Base-by-base conservation (phyloP, 305 asterid genomes). In the Fraxinus paxiana region DNA sequence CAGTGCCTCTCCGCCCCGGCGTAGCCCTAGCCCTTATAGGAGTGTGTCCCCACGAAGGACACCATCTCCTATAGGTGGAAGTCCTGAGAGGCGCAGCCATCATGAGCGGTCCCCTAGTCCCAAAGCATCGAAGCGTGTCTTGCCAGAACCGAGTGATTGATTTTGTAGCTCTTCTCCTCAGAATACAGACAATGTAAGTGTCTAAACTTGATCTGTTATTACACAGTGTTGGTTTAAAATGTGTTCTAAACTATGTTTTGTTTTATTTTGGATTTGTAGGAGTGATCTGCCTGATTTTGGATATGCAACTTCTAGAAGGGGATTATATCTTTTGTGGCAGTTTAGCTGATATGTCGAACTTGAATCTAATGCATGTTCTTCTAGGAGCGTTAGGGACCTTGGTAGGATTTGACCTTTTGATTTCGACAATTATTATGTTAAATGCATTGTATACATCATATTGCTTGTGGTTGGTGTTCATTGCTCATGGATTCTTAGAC, bases 31-130 rank as follows among this genome's bases (percentile, higher is more conserved):
- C 56, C 79, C 82, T 12, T 43, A 7, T 22, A 12, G 76, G 74
- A 79, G 84, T 73, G 31, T 71, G 54, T 81, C 83, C 43, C 82
- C 82, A 0, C 12, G 72, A 59, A 71, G 80, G 77, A 67, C 61
- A 18, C 51, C 81, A 75, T 82, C 83, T 71, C 87, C 80, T 26
- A 37, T 48, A 26, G 33, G 31, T 71, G 73, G 72, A 77, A 41
- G 61, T 75, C 79, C 83, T 17, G 73, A 56, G 12, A 63, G 80
- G 75, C 72, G 30, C 43, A 56, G 63, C 20, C 63, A 18, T 30
- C 26, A 28, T 43, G 69, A 63, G 59, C 81, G 48, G 43, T 73
- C 82, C 10, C 46, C 67, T 7, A 81, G 75, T 81, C 76, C 80
- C 7, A 26, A 81, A 59, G 75, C 72, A 35, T 30, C 17, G 70